Percentiles rank a stretch among this genome's conserved stretches.
Conservation (phyloP, 805 yeast species). For the Cyberlindnera bimundalis region DNA sequence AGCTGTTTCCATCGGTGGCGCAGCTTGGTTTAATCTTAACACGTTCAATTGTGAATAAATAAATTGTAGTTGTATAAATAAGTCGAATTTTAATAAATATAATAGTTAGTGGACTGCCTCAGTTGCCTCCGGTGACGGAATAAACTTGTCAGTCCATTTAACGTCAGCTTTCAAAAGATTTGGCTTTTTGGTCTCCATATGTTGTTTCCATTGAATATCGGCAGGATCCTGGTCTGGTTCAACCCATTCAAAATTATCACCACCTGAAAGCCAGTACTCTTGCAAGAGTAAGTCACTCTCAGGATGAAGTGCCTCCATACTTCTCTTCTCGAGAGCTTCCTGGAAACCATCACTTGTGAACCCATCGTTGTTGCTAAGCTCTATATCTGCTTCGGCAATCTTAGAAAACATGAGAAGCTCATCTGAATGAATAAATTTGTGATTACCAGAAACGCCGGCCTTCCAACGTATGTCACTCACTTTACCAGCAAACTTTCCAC, state of each 20-base stretch:
- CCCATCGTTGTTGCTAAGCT: constrained; percentile 21
- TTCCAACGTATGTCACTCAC: constrained; percentile 60
- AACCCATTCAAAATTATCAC: constrained; percentile 84
- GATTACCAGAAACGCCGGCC: constrained; percentile 58
- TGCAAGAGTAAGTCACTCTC: constrained; percentile 66
- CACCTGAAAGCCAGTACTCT: constrained; percentile 85
- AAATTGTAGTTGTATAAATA: background rate
- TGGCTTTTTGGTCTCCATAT: constrained; percentile 15
- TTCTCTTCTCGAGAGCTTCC: constrained; percentile 7
- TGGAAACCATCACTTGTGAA: constrained; percentile 18
- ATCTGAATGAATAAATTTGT: constrained; percentile 64
- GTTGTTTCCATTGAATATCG: constrained; percentile 36
- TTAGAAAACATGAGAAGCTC: constrained; percentile 65
- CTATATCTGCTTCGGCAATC: constrained; percentile 57
- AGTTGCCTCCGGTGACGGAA: constrained; percentile 7
- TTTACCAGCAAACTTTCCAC: constrained; percentile 47
- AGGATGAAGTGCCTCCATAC: constrained; percentile 36
- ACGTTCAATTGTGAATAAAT: too few relatives aligned
- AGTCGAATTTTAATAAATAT: background rate
- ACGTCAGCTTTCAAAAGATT: constrained; percentile 14
- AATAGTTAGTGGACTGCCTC: background rate
- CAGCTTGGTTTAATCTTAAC: too few relatives aligned
- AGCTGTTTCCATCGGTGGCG: too few relatives aligned
- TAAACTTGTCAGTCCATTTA: constrained; percentile 24
- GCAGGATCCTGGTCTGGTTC: constrained; percentile 93